phyloP scores from a whole-genome alignment of 2,329 filamentous ascomycete species.

The Zymoseptoria passerinii region DNA sequence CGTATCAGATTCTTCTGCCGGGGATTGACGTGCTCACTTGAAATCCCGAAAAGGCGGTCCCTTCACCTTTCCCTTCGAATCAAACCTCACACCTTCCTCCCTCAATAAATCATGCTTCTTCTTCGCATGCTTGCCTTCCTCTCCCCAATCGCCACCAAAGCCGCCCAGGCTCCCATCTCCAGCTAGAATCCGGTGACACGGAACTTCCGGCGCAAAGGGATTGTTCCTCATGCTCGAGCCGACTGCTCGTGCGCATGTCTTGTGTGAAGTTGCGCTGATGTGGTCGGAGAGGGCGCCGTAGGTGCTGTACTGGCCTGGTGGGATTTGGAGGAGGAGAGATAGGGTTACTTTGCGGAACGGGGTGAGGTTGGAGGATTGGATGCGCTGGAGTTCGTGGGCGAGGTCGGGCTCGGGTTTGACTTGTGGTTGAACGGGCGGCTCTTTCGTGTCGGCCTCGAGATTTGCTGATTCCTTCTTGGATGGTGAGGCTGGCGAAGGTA shows the following conservation, averaged over 20 bases:
- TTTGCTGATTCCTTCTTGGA: neutral
- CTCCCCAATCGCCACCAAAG: slow-evolving; percentile 44
- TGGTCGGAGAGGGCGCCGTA: slow-evolving; percentile 31
- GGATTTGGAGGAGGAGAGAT: slow-evolving; percentile 29
- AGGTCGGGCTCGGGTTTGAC: slow-evolving; percentile 11
- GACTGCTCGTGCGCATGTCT: slow-evolving; percentile 33
- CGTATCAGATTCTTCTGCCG: too few relatives aligned
- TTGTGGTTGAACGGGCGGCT: neutral
- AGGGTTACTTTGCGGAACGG: slow-evolving; percentile 38
- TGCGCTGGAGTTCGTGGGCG: slow-evolving; percentile 30
- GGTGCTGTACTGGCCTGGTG: slow-evolving; percentile 29
- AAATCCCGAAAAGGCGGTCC: slow-evolving; percentile 33
- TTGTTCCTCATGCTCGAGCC: slow-evolving; percentile 36
- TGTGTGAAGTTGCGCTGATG: slow-evolving; percentile 26
- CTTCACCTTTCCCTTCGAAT: slow-evolving; percentile 35
- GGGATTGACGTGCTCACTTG: too few relatives aligned
- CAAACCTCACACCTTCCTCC: slow-evolving; percentile 39
- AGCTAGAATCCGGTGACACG: slow-evolving; percentile 34
- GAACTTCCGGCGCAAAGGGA: slow-evolving; percentile 36
- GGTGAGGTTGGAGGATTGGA: slow-evolving; percentile 41
- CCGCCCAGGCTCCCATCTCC: slow-evolving; percentile 38
- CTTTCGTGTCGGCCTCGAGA: neutral
- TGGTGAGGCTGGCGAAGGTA: slow-evolving; percentile 11
- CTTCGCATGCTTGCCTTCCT: slow-evolving; percentile 35
- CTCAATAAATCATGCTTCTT: slow-evolving; percentile 36